Conservation (phyloP, 192 early-diverging fungal species). For the Coemansia sp. region DNA sequence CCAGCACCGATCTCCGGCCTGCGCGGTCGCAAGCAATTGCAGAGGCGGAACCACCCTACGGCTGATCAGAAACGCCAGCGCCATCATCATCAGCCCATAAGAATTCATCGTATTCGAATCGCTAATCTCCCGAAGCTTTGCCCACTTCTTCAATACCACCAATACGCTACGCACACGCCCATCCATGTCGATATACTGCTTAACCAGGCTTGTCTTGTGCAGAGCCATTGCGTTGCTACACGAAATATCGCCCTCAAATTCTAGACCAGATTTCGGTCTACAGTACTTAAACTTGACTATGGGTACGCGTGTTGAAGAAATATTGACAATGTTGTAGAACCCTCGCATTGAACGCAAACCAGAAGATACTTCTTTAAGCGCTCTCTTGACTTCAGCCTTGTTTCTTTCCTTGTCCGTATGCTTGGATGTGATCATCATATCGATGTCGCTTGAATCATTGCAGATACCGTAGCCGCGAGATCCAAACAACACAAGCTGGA, state of each 20-base stretch:
- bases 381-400: not conserved
- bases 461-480: constrained; percentile 9
- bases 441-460: constrained; percentile 7
- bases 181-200: constrained; percentile 22
- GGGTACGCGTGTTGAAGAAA: constrained; percentile 30
- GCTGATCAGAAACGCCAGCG: constrained; percentile 30
- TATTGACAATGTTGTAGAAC: constrained; percentile 12
- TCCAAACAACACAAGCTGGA: not conserved
- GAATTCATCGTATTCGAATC: constrained; percentile 33
- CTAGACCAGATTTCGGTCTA: not conserved
- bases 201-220: constrained; percentile 21
- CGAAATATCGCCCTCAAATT: constrained; percentile 40
- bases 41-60: constrained; percentile 41
- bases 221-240: constrained; percentile 17
- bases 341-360: not conserved
- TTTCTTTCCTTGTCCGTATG: not conserved
- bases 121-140: constrained; percentile 8
- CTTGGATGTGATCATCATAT: not conserved
- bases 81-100: constrained; percentile 46
- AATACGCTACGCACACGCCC: constrained; percentile 27
- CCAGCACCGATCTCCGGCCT: constrained; percentile 4
- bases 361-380: not conserved
- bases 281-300: constrained; percentile 40
- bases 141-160: constrained; percentile 37
- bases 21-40: constrained; percentile 25